Base-by-base conservation (phyloP, 2,329 filamentous ascomycete genomes). In the Pyricularia pennisetigena region DNA sequence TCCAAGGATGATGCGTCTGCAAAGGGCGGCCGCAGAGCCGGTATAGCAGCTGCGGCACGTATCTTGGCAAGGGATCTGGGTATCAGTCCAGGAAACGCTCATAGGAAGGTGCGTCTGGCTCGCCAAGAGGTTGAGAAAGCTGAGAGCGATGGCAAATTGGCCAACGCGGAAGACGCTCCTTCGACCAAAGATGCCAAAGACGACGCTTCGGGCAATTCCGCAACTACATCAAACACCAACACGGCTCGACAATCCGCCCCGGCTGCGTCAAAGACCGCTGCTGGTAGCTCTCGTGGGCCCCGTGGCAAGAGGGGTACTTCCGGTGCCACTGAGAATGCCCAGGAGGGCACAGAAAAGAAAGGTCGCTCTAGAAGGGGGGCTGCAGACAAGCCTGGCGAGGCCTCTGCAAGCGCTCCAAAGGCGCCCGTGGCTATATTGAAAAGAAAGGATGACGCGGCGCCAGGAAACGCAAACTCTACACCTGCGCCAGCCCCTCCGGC, bases 31-130 rank as follows among this genome's bases (percentile, higher is more conserved):
- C 84, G 86, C 30, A 81, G 85, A 61, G 83, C 84, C 6, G 85
- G 83, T n/a, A 88, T 89, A 67, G 82, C 86, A 32, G 85, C 86
- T 9, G 87, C 88, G 12, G 87, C 88, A 12, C 83, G 87, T 20
- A 86, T 90, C 67, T 73, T 91, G 23, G 87, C 90, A 75, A 84
- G 88, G 41, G 88, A 91, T 70, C 80, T 90, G 23, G 88, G 88
- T 24, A 81, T 90, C 0, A 88, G 85, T 69, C 85, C 86, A 12
- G 86, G 86, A 54, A 86, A 85, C 72, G 85, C 87, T 16, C 85
- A 88, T 75, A 81, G 88, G 69, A 84, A 85, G 74, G 41, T 49
- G 41, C 41, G 41, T n/a, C 20, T 49, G 41, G 85, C 85, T 20
- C 83, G 86, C 8, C 83, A 85, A 69, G 84, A 87, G 72, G 84